Conservation (phyloP, 2,329 filamentous ascomycete genomes). For the Pseudogymnoascus sp. region DNA sequence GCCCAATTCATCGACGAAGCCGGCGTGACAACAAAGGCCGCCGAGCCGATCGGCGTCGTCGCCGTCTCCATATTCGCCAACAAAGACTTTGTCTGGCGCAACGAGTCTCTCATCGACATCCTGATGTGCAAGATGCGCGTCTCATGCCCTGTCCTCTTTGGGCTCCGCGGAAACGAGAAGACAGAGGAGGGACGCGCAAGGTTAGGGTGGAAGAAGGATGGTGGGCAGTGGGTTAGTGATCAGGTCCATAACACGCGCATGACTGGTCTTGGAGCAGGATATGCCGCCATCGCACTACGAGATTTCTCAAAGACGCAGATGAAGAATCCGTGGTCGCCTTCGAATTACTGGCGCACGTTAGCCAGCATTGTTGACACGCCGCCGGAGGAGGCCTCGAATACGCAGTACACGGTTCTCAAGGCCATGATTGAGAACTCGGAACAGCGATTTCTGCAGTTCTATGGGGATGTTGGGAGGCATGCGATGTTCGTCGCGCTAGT, state of each 20-base stretch:
- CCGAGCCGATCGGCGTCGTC: constrained; percentile 73
- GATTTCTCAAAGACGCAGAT: constrained; percentile 62
- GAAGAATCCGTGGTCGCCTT: constrained; percentile 70
- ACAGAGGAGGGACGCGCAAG: constrained; percentile 57
- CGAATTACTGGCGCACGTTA: constrained; percentile 74
- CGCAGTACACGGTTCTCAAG: constrained; percentile 62
- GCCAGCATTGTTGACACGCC: constrained; percentile 72
- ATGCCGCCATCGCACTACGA: constrained; percentile 71
- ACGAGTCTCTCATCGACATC: constrained; percentile 66
- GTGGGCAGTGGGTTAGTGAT: constrained; percentile 53
- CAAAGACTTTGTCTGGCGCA: constrained; percentile 58
- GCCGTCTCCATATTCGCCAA: constrained; percentile 67
- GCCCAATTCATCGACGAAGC: constrained; percentile 63
- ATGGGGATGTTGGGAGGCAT: constrained; percentile 66
- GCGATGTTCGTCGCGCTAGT: constrained; percentile 63
- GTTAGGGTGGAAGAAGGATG: constrained; percentile 64
- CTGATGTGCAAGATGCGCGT: constrained; percentile 79
- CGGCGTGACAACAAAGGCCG: constrained; percentile 53
- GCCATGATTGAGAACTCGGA: constrained; percentile 67
- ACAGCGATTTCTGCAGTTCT: constrained; percentile 69
- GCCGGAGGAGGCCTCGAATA: constrained; percentile 57
- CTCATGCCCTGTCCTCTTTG: constrained; percentile 77
- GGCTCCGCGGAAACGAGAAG: constrained; percentile 66
- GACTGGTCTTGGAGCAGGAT: constrained; percentile 77
- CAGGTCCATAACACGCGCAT: constrained; percentile 75